Evolutionary conservation across 306 rosid species (phyloP).

Genomic region (Aeschynomene evenia): DNA sequence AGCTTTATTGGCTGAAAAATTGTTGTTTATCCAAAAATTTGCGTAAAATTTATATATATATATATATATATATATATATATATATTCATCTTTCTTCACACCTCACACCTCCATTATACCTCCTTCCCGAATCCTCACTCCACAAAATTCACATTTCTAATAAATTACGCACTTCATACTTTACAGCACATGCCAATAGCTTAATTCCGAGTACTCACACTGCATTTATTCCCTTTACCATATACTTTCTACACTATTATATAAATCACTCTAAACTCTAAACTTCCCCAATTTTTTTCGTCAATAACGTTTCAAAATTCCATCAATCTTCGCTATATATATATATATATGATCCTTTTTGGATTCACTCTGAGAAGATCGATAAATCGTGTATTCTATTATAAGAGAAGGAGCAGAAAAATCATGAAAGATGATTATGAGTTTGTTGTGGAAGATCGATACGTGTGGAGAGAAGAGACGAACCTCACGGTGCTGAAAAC

Average conservation of each 20-base stretch:
- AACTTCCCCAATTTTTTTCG: background rate
- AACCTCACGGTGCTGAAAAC: constrained; percentile 78
- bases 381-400: too few species aligned
- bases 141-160: background rate
- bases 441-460: constrained; percentile 48
- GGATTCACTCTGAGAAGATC: too few species aligned
- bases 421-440: constrained; percentile 45
- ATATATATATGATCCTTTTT: background rate
- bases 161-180: background rate
- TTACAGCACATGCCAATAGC: background rate
- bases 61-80: too few species aligned
- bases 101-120: background rate
- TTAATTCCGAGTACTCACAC: background rate
- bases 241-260: background rate
- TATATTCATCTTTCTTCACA: background rate
- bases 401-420: too few species aligned
- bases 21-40: too few species aligned
- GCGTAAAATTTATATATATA: too few species aligned
- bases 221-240: background rate
- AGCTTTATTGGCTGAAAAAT: too few species aligned
- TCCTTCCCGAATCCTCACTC: background rate
- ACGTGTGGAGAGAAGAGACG: constrained; percentile 55
- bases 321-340: too few species aligned
- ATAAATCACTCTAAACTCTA: background rate
- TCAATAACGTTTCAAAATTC: background rate